Conservation (phyloP, 305 asterid species). For the Fraxinus velutina region DNA sequence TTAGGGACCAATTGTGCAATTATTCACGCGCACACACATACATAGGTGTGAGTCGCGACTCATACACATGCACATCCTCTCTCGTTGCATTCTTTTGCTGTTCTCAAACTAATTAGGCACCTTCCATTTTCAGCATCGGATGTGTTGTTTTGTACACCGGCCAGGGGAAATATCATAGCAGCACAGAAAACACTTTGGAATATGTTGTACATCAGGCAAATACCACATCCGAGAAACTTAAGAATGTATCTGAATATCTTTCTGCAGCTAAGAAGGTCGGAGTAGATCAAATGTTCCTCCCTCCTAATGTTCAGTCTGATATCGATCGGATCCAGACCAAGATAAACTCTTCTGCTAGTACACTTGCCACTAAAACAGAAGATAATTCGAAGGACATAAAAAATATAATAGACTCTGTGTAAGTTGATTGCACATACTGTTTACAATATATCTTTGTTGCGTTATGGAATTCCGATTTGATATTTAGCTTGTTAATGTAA, state of each 20-base stretch:
- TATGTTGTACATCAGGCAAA: slow-evolving; percentile 63
- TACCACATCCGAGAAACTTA: slow-evolving; percentile 42
- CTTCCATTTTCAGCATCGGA: slow-evolving; percentile 59
- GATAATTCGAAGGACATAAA: slow-evolving; percentile 59
- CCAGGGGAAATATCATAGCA: slow-evolving; percentile 54
- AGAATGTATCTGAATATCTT: slow-evolving; percentile 62
- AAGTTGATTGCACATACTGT: slow-evolving; percentile 21
- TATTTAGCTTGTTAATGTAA: not conserved
- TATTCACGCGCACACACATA: not conserved
- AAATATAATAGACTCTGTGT: slow-evolving; percentile 57
- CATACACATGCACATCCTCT: too few species aligned
- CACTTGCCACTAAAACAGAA: slow-evolving; percentile 54
- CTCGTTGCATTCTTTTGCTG: too few species aligned
- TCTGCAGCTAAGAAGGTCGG: slow-evolving; percentile 63
- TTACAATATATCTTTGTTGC: not conserved
- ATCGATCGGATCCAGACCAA: slow-evolving; percentile 62
- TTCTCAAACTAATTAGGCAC: slow-evolving; percentile 10
- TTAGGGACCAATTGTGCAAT: not conserved
- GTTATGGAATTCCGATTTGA: not conserved
- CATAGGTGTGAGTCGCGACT: not conserved
- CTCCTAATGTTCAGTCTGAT: slow-evolving; percentile 60
- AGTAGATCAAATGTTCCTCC: slow-evolving; percentile 61
- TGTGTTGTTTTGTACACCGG: slow-evolving; percentile 63
- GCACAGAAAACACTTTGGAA: slow-evolving; percentile 42
- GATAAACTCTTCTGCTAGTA: slow-evolving; percentile 68